A percentile compares a stretch with the other conserved stretches of the same genome.
phyloP scores from a whole-genome alignment of 2,329 filamentous ascomycete species.

The Fusarium tanahbumbuense region DNA sequence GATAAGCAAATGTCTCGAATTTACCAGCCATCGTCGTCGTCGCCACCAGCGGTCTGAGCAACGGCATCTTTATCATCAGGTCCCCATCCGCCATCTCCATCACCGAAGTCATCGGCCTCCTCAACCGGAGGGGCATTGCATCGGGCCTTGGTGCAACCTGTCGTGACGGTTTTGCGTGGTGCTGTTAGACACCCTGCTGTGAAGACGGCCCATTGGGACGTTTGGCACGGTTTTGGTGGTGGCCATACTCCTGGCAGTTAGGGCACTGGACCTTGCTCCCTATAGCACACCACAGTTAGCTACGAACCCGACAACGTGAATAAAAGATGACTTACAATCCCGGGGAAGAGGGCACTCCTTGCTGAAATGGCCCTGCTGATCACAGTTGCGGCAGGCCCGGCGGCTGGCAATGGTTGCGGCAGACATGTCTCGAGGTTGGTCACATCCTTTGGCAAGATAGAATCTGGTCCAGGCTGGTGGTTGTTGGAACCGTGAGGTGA shows the following conservation, averaged over 20 bases:
- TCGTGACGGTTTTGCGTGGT: no score
- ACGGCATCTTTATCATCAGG: conserved; percentile 10
- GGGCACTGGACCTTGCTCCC: conserved; percentile 55
- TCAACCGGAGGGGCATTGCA: conserved; percentile 50
- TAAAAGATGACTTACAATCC: conserved; percentile 50
- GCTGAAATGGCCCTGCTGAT: conserved; percentile 69
- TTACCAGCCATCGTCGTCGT: conserved; percentile 35
- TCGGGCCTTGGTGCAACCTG: conserved; percentile 50
- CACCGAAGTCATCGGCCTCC: conserved; percentile 26
- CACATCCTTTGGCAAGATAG: no score
- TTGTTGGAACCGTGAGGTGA: no score
- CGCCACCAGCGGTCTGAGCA: conserved; percentile 8
- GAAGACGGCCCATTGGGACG: no score
- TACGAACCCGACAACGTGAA: background rate
- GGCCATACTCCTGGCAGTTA: conserved; percentile 55
- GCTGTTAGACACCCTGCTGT: no score
- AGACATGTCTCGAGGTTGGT: no score
- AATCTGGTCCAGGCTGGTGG: no score
- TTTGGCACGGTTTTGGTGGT: conserved; percentile 18
- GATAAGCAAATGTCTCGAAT: background rate
- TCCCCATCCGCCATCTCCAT: conserved; percentile 14
- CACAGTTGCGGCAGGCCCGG: conserved; percentile 67
- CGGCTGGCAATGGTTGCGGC: conserved; percentile 49
- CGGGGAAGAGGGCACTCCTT: conserved; percentile 71
- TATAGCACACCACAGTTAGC: conserved; percentile 39